Evolutionary conservation across 768 basidiomycete species (phyloP).

Genomic region (Calocybe cyanea): DNA sequence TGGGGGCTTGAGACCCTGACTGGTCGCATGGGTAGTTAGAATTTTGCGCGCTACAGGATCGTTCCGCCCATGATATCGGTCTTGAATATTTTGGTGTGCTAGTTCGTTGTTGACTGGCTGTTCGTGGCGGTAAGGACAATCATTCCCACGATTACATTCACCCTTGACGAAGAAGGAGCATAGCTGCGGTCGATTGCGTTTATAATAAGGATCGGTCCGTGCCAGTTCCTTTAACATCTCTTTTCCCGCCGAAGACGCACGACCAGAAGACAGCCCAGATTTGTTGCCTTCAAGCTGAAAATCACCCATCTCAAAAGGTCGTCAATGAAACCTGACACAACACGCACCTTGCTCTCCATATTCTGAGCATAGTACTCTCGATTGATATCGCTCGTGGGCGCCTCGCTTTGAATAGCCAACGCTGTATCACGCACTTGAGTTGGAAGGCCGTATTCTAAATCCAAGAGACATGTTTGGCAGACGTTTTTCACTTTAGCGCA

Average conservation of each 20-base stretch:
- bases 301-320: background rate
- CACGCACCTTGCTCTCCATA: slow-evolving; percentile 75
- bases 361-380: slow-evolving; percentile 93
- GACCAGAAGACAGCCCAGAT: slow-evolving; percentile 57
- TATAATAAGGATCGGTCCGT: slow-evolving; percentile 94
- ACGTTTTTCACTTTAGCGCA: slow-evolving; percentile 96
- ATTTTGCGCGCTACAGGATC: slow-evolving; percentile 96
- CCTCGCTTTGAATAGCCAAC: slow-evolving; percentile 76
- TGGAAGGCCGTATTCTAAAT: slow-evolving; percentile 93
- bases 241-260: slow-evolving; percentile 77
- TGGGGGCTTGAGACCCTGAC: slow-evolving; percentile 82
- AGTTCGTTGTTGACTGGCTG: slow-evolving; percentile 78
- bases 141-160: slow-evolving; percentile 84
- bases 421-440: slow-evolving; percentile 98
- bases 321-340: background rate
- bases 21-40: slow-evolving; percentile 71
- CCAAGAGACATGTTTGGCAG: slow-evolving; percentile 96
- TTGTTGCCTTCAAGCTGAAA: slow-evolving; percentile 67
- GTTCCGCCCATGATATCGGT: slow-evolving; percentile 88
- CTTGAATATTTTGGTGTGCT: slow-evolving; percentile 89
- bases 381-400: slow-evolving; percentile 96
- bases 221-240: slow-evolving; percentile 97
- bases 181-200: slow-evolving; percentile 89
- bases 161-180: slow-evolving; percentile 97
- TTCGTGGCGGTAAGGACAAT: slow-evolving; percentile 97